A percentile compares a stretch with the other conserved stretches of the same genome.
phyloP scores from a whole-genome alignment of 1,139 yeast species.

The Suhomyces atakaporum region DNA sequence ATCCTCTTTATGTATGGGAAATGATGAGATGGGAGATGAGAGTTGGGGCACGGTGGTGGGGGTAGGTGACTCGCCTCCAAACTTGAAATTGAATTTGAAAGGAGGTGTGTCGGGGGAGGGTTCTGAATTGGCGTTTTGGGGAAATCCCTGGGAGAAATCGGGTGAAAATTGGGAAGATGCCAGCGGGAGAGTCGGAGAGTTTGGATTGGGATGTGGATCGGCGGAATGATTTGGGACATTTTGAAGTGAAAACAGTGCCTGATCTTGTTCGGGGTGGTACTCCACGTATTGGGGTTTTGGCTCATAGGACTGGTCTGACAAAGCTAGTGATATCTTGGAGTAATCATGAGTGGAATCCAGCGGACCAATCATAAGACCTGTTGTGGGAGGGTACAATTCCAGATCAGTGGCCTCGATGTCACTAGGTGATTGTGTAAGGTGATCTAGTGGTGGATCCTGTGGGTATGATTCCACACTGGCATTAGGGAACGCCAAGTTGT shows the following conservation, averaged over 20 bases:
- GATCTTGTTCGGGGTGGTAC: too few relatives aligned
- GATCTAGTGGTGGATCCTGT: slow-evolving; percentile 1
- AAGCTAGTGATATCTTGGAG: slow-evolving; percentile 20
- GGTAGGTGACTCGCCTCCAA: slow-evolving; percentile 3
- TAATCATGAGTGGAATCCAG: slow-evolving; percentile 9
- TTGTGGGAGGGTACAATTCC: slow-evolving; percentile 2
- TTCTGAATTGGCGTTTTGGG: too few relatives aligned
- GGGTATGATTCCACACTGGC: too few relatives aligned
- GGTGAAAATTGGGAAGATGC: not conserved
- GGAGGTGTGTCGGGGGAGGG: slow-evolving; percentile 1
- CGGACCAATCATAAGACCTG: slow-evolving; percentile 8
- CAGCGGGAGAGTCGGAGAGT: too few relatives aligned
- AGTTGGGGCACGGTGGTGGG: slow-evolving; percentile 8
- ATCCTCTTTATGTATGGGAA: slow-evolving; percentile 24
- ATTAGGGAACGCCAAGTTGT: too few relatives aligned
- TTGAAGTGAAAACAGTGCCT: too few relatives aligned
- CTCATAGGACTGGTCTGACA: slow-evolving; percentile 19
- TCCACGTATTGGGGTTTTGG: slow-evolving; percentile 17
- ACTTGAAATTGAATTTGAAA: slow-evolving; percentile 13
- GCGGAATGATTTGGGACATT: too few relatives aligned
- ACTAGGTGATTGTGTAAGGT: slow-evolving; percentile 5
- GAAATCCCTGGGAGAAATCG: too few relatives aligned
- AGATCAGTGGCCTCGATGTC: slow-evolving; percentile 12
- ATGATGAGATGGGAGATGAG: slow-evolving; percentile 26
- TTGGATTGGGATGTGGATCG: slow-evolving; percentile 3